A percentile compares a stretch with the other conserved stretches of the same genome.
Evolutionary conservation across 768 basidiomycete species (phyloP).

Genomic region (Amanita exitialis): DNA sequence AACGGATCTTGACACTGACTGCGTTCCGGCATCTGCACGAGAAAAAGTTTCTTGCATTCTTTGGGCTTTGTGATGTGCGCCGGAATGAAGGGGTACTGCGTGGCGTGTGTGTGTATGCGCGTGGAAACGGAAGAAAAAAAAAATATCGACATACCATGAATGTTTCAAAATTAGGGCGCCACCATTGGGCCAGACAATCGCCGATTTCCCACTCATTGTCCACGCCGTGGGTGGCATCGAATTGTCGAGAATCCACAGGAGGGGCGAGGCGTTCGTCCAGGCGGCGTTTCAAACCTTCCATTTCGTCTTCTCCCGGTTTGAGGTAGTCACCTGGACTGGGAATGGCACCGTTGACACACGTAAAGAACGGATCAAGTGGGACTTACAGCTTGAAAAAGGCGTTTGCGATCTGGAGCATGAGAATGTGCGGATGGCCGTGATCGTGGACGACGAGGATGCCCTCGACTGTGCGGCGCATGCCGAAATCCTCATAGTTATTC

Average conservation of each 20-base stretch:
- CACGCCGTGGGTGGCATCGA: slow-evolving; percentile 64
- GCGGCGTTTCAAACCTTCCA: slow-evolving; percentile 81
- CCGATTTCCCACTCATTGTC: slow-evolving; percentile 95
- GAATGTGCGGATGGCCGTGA: slow-evolving; percentile 94
- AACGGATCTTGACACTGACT: slow-evolving; percentile 44
- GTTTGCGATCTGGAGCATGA: slow-evolving; percentile 98
- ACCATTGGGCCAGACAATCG: slow-evolving; percentile 97
- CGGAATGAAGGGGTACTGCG: slow-evolving; percentile 81
- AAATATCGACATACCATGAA: slow-evolving; percentile 79
- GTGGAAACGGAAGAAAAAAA: not conserved
- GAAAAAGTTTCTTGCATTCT: slow-evolving; percentile 93
- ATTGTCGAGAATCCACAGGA: slow-evolving; percentile 56
- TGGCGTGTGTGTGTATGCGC: not conserved
- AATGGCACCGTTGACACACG: not conserved
- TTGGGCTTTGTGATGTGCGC: slow-evolving; percentile 97
- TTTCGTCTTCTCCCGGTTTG: slow-evolving; percentile 90
- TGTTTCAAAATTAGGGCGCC: slow-evolving; percentile 96
- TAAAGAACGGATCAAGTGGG: slow-evolving; percentile 4
- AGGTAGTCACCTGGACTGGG: slow-evolving; percentile 96
- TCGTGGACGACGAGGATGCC: slow-evolving; percentile 88
- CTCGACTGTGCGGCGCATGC: slow-evolving; percentile 93
- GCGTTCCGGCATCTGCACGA: slow-evolving; percentile 91
- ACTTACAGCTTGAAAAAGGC: slow-evolving; percentile 97
- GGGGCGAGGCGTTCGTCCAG: slow-evolving; percentile 87
- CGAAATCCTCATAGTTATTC: slow-evolving; percentile 94